Evolutionary conservation across 225 moss, liverwort and hornwort genomes (phyloP), one percentile per base, ranked within the genome.

Genomic region (Neckera pumila): DNA sequence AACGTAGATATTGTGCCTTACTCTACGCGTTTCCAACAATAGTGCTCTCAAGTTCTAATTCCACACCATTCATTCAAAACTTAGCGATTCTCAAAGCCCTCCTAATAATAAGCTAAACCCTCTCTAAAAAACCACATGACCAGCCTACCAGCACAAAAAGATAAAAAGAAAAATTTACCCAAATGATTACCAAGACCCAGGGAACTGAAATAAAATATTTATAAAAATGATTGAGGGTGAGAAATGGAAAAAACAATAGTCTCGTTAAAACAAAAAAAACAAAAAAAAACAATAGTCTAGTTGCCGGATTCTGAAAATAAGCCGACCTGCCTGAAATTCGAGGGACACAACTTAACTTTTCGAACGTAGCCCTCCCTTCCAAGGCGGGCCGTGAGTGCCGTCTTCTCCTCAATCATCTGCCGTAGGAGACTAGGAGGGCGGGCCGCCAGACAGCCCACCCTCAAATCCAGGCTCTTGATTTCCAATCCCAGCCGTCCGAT

Each of bases 401-500:
- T n/a, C n/a, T n/a, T n/a, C 27, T 57, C 2, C 17, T n/a, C 78
- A n/a, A 78, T 78, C n/a, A 78, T 77, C 77, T 1, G 25, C n/a
- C n/a, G 77, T 76, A 14, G 11, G 88, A 85, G 89, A 49, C n/a
- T 76, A 23, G 11, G 88, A 82, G 92, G 92, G 90, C 87, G 90
- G 92, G 92, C 88, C 90, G 92, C 92, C 92, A 88, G 92, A 92
- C 92, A 92, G 82, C 82, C 92, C 88, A 65, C 90, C 91, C 88
- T 83, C 86, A 83, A 88, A 90, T 90, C 90, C 73, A 66, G 86
- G 92, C 17, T 49, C 10, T 33, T 1, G 1, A 21, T 10, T 21
- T 23, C 0, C 7, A 13, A 72, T 73, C 85, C 4, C 13, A 19
- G 10, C 89, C 86, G 86, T 86, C 31, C 17, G 65, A 65, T 79